Percentiles rank a stretch among this genome's conserved stretches.
Conservation (phyloP, 495 filamentous ascomycete species). For the Hyaloscypha hepaticicola region DNA sequence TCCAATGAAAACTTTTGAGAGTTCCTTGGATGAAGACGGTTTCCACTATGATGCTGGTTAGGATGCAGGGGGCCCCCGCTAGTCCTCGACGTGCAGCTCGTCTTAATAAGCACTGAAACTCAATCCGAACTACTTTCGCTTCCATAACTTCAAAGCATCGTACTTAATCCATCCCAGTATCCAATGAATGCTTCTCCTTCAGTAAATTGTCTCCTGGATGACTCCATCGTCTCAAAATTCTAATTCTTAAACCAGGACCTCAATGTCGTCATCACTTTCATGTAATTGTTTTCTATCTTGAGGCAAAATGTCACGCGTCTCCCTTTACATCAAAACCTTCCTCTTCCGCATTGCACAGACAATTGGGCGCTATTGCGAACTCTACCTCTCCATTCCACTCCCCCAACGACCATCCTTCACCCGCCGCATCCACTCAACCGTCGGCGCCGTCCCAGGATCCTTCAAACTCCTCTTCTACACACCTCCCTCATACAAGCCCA, state of each 20-base stretch:
- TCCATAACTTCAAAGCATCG: neutral
- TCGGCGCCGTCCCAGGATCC: neutral
- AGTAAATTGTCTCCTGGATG: neutral
- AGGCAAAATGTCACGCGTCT: neutral
- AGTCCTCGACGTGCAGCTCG: neutral
- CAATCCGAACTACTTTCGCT: neutral
- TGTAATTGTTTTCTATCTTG: neutral
- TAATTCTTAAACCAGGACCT: neutral
- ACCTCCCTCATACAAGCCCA: constrained; percentile 1
- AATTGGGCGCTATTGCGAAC: neutral
- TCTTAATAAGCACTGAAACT: neutral
- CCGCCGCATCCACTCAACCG: neutral
- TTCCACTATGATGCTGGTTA: no score
- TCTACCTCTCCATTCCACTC: constrained; percentile 11
- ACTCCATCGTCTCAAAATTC: neutral
- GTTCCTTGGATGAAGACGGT: no score
- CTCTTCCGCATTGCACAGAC: constrained; percentile 13
- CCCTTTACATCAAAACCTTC: constrained; percentile 4
- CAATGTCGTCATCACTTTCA: neutral
- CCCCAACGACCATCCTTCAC: neutral
- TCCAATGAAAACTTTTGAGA: no score
- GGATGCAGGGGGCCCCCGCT: no score
- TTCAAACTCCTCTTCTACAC: constrained; percentile 17
- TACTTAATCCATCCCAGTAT: neutral
- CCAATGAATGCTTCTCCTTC: neutral